These are phyloP conservation scores for Venturia nashicola DNA, from an alignment of 2,329 filamentous ascomycete species.

Conservation along the genomic window DNA sequence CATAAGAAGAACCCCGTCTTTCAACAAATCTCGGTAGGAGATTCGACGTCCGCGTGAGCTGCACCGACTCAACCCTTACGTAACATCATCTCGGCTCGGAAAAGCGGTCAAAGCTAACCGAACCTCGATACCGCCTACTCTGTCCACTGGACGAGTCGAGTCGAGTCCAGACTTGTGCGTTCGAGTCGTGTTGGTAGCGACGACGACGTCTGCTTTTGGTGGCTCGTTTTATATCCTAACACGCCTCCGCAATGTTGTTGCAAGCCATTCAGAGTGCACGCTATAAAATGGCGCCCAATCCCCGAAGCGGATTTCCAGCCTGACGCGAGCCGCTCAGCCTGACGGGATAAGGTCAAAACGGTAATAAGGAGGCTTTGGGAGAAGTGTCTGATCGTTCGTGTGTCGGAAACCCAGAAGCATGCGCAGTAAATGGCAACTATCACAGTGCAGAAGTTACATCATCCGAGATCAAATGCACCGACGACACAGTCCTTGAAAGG, in stretches of 20 bases:
- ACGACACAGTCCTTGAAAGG: not conserved
- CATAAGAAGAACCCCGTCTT: too few species aligned
- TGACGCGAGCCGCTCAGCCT: not conserved
- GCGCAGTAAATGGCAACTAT: not conserved
- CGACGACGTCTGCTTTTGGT: not conserved
- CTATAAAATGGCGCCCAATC: not conserved
- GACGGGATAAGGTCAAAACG: too few species aligned
- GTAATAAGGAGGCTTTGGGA: too few species aligned
- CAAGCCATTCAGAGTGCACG: not conserved
- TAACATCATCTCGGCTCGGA: not conserved
- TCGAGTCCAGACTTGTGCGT: not conserved
- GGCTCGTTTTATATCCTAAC: too few species aligned
- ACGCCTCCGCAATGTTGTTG: too few species aligned
- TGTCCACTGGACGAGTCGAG: too few species aligned
- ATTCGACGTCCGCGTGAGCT: too few species aligned
- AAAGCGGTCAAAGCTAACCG: not conserved
- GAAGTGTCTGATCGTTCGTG: too few species aligned
- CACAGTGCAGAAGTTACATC: not conserved
- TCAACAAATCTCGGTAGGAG: too few species aligned
- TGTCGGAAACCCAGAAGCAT: not conserved
- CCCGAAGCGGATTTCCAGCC: not conserved
- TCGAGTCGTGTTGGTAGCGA: not conserved
- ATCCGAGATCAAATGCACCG: not conserved
- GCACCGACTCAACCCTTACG: not conserved
- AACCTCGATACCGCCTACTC: not conserved